Evolutionary conservation across 2,329 filamentous ascomycete species (phyloP).

Genomic region (Gaeumannomyces sp.): DNA sequence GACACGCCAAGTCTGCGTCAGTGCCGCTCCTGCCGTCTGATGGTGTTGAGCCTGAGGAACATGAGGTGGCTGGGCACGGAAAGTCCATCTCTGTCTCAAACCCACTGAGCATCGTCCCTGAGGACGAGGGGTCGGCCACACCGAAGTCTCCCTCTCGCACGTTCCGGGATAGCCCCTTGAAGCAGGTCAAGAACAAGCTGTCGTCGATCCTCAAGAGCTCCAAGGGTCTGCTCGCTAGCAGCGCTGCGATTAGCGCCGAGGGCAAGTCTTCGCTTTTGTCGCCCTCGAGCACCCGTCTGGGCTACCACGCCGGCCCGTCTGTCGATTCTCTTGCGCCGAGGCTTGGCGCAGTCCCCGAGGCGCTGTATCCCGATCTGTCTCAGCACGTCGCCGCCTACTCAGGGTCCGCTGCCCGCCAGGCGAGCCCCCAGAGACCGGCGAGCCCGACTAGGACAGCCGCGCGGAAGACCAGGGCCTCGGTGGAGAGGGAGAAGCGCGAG

Average conservation of each 20-base stretch:
- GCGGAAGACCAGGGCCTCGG: constrained; percentile 50
- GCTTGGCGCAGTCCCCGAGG: constrained; percentile 24
- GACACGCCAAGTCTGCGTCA: constrained; percentile 58
- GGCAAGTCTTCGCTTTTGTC: constrained; percentile 53
- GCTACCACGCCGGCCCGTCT: constrained; percentile 37
- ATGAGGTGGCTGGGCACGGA: constrained; percentile 30
- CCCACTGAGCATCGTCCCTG: constrained; percentile 43
- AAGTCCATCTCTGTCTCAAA: constrained; percentile 59
- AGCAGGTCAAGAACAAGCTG: constrained; percentile 86
- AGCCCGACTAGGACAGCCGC: constrained; percentile 39
- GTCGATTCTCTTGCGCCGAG: constrained; percentile 38
- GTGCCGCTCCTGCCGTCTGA: constrained; percentile 44
- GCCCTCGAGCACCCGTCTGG: constrained; percentile 43
- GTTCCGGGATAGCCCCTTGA: constrained; percentile 70
- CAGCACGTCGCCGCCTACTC: constrained; percentile 27
- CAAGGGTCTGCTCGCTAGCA: constrained; percentile 78
- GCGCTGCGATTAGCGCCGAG: constrained; percentile 56
- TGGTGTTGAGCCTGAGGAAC: constrained; percentile 13
- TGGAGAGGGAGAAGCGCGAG: constrained; percentile 52
- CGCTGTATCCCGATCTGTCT: constrained; percentile 40
- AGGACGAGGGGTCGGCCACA: constrained; percentile 36
- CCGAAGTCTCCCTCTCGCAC: constrained; percentile 52
- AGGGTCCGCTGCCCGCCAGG: constrained; percentile 12
- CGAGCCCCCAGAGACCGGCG: constrained; percentile 23
- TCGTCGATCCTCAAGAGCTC: constrained; percentile 87